Conservation (phyloP, 495 filamentous ascomycete genomes). For the Parathielavia appendiculata region DNA sequence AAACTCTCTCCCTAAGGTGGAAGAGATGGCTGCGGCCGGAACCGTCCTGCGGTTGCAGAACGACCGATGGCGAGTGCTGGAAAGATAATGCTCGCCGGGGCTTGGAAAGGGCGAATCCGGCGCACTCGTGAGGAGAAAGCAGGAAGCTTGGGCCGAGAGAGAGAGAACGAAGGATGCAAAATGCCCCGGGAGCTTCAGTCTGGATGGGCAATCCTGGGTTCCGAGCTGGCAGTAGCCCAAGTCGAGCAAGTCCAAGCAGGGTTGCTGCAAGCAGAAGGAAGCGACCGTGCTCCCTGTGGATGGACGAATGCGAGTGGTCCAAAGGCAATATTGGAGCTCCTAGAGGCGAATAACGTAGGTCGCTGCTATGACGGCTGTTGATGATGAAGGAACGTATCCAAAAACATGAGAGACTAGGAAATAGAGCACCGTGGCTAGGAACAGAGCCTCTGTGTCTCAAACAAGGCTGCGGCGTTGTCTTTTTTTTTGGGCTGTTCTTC, state of each 20-base stretch:
- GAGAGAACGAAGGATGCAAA: not conserved
- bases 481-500: constrained; percentile 11
- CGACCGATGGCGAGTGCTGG: constrained; percentile 7
- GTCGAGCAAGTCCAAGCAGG: constrained; percentile 11
- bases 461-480: constrained; percentile 12
- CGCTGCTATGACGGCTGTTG: constrained; percentile 19
- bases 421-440: constrained; percentile 13
- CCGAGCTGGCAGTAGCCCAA: not conserved
- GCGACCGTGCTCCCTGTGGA: constrained; percentile 10
- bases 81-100: not conserved
- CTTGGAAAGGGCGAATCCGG: not conserved
- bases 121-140: not conserved
- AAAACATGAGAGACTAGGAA: constrained; percentile 11
- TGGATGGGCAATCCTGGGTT: constrained; percentile 2
- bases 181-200: constrained; percentile 3
- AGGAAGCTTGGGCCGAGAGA: not conserved
- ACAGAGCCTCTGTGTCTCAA: constrained; percentile 5
- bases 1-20: constrained; percentile 6
- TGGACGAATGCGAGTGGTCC: constrained; percentile 11
- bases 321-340: constrained; percentile 7
- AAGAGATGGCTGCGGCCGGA: constrained; percentile 12
- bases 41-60: constrained; percentile 33
- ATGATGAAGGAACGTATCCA: constrained; percentile 14
- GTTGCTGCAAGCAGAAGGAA: constrained; percentile 12
- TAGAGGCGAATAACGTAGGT: constrained; percentile 18